Base-by-base conservation (phyloP, 2,329 filamentous ascomycete genomes). In the Pseudocercospora eumusae region DNA sequence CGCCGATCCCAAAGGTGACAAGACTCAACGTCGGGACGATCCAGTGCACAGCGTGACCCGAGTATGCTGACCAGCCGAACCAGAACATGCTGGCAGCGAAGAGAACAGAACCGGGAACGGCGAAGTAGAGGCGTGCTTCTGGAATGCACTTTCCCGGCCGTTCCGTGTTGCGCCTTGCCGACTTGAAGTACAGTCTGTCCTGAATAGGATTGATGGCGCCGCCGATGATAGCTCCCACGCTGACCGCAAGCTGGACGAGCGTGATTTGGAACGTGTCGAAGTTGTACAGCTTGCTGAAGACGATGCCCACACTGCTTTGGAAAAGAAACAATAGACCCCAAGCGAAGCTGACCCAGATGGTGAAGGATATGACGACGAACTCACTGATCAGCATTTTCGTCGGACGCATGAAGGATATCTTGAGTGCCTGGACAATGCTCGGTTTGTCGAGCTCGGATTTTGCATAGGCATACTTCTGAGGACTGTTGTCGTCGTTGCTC, bases 31-130 rank as follows among this genome's bases (percentile, higher is more conserved):
- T 78, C 0, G 82, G 80, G 1, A 82, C 76, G 56, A 83, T 75
- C 76, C 76, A 78, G 36, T 72, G 76, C 0, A 79, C 25, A 10
- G 25, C 47, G 15, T 52, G 47, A 3, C 47, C 57, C 0, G 75
- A 55, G 28, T 74, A 78, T 3, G 73, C 73, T 1, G 78, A 92
- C 79, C 80, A 82, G 0, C 74, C 80, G 61, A 80, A 82, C 56
- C 74, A 75, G 63, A 82, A 80, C 66, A 82, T 71, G 8, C 80
- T 80, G 0, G 74, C 78, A 0, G 75, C 71, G 42, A 81, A 75
- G 0, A 79, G 76, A 21, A 81, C 33, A 15, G 81, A 78, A 1
- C 76, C 77, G 0, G 75, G 74, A 1, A 80, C 73, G 27, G 74
- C 75, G 33, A 78, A 68, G 61, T 78, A 78, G 0, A 80, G 69